Base-by-base conservation (phyloP, 1,284 basidiomycete genomes). In the Trichosporon inkin region DNA sequence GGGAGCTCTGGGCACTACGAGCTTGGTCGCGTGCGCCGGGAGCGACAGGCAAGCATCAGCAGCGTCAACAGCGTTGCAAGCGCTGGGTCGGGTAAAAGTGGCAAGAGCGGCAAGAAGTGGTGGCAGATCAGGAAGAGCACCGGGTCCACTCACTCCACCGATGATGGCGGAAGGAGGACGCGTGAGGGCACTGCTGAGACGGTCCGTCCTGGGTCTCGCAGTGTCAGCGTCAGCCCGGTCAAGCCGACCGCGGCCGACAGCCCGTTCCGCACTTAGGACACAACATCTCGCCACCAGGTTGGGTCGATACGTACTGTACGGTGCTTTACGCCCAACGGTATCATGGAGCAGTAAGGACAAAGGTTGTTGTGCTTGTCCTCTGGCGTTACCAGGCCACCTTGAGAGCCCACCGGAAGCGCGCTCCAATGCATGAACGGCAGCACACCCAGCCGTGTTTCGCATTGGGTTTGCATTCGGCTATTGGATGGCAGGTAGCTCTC, bases 11-110 rank as follows among this genome's bases (percentile, higher is more conserved):
- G 17, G 22, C 63, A 60, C 47, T 64, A 64, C 56, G 61, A 63
- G 52, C 61, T 67, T 11, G 55, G 58, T 10, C 62, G 62, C 10
- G 56, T 62, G n/a, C 60, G 57, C n/a, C 58, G 63, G 2, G 57
- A 63, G n/a, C 51, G 61, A 17, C 17, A 55, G 35, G 51, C 22
- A 10, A 61, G 58, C 17, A 56, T 62, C 17, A 52, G 41, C 35
- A 55, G 41, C 40, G 22, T 51, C 47, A 32, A 57, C 28, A 35
- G 35, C 22, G 40, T 44, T 6, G 40, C 17, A 2, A 55, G 41
- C 19, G 32, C 40, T 13, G 55, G 40, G 11, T 17, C 19, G 32
- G 13, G 10, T 6, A 49, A 14, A 14, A 41, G 19, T 16, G 32
- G 44, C 24, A 47, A 47, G 41, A 47, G n/a, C n/a, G n/a, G n/a